Evolutionary conservation across 257 asterid genomes (phyloP), one percentile per base, ranked within the genome.

Genomic region (Parsonsia alboflavescens): DNA sequence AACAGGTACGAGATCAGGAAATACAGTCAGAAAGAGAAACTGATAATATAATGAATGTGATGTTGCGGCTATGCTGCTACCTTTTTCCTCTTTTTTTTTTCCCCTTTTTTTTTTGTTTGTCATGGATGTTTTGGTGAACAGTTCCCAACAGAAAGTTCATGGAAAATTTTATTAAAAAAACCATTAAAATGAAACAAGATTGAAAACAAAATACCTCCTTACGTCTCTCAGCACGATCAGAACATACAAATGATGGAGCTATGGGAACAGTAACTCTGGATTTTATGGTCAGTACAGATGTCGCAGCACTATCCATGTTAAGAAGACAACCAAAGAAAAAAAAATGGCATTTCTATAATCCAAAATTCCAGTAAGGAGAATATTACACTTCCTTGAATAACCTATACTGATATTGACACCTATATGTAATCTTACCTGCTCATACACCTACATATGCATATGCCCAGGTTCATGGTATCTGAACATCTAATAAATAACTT

Each of bases 221-320:
- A 26, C 97, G 96, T 73, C 88, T 84, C 82, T 82, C 90, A 64
- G 83, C 69, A 53, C 98, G 98, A 50, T 87, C 90, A 76, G 42
- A 74, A 61, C 88, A 86, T 53, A 71, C 80, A 74, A 93, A 93
- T 48, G 78, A 78, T 58, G 97, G 98, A 42, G 87, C 96, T 58
- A 90, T 82, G 8, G 96, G 89, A 75, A 93, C 94, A n/a, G 98
- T 93, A 81, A 95, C 74, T 84, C 81, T 87, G 79, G 85, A 89
- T 77, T 73, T 89, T 41, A n/a, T 36, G 33, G 85, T 87, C 57
- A 93, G 86, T 57, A 92, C 90, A 63, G 98, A 92, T 76, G 97
- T 89, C 78, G 98, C 96, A 84, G 91, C 89, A 78, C 97, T 89
- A 76, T 21, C 58, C 63, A 68, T 15, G 78, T 48, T 79, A 74